Percentiles rank a stretch among this genome's conserved stretches.
phyloP scores from a whole-genome alignment of 2,329 filamentous ascomycete genomes.

The Aurifilum marmelostoma region DNA sequence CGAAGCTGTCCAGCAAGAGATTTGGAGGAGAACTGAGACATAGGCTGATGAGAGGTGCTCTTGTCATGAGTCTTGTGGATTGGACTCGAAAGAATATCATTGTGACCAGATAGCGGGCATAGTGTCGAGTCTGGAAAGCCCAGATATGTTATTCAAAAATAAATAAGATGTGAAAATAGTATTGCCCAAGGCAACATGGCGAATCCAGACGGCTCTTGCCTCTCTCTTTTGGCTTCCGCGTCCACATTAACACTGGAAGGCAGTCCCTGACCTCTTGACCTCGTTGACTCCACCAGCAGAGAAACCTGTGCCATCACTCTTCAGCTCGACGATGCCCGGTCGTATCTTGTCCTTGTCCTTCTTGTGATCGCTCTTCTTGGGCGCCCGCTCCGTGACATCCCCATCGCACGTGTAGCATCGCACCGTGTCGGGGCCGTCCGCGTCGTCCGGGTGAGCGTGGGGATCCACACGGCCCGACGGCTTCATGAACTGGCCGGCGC shows the following conservation, averaged over 20 bases:
- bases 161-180: background rate
- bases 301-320: slow-evolving; percentile 89
- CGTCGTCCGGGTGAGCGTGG: slow-evolving; percentile 59
- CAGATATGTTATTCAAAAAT: background rate
- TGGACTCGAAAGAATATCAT: slow-evolving; percentile 31
- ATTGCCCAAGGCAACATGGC: background rate
- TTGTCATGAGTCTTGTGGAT: slow-evolving; percentile 34
- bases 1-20: slow-evolving; percentile 20
- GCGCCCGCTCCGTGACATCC: slow-evolving; percentile 61
- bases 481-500: slow-evolving; percentile 81
- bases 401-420: slow-evolving; percentile 87
- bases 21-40: slow-evolving; percentile 24
- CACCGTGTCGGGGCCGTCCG: slow-evolving; percentile 48
- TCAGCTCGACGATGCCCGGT: slow-evolving; percentile 77
- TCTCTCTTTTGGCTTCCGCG: background rate
- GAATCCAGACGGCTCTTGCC: background rate
- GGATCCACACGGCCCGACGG: slow-evolving; percentile 59
- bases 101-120: slow-evolving; percentile 15
- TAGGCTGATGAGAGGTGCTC: slow-evolving; percentile 13
- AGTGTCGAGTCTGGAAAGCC: background rate
- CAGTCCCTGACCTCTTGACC: slow-evolving; percentile 77
- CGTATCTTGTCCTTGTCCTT: slow-evolving; percentile 60
- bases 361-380: slow-evolving; percentile 46
- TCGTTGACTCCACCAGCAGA: slow-evolving; percentile 83
- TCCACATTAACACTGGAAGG: slow-evolving; percentile 72